Percentiles rank a stretch among this genome's conserved stretches.
phyloP scores from a whole-genome alignment of 768 basidiomycete genomes.

The Auriscalpium orientale region DNA sequence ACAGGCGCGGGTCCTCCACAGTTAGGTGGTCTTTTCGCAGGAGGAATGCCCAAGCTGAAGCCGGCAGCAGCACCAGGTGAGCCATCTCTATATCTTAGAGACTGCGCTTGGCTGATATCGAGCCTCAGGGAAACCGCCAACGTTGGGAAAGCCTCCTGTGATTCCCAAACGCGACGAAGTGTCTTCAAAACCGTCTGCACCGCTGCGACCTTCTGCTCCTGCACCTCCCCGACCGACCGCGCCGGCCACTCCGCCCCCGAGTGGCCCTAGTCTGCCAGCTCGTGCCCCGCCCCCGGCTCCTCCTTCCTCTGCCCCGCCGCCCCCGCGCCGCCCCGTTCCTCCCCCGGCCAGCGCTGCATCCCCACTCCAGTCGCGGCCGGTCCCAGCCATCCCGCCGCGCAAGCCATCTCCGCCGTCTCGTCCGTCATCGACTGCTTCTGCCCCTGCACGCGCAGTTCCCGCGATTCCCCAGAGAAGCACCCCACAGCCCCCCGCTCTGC shows the following conservation, averaged over 20 bases:
- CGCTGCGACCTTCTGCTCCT: conserved; percentile 25
- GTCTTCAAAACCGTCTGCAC: conserved; percentile 24
- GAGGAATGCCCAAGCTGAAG: conserved; percentile 87
- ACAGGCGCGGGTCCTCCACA: conserved; percentile 61
- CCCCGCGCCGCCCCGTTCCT: conserved; percentile 1
- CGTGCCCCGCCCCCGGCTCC: conserved; percentile 6
- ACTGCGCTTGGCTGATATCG: no score
- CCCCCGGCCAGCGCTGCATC: conserved; percentile 13
- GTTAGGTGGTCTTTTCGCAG: conserved; percentile 79
- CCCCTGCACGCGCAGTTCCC: conserved; percentile 20
- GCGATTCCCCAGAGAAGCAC: conserved; percentile 15
- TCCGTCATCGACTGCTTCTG: conserved; percentile 13
- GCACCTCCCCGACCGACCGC: conserved; percentile 20
- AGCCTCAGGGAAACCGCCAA: conserved; percentile 47
- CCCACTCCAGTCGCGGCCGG: conserved; percentile 4
- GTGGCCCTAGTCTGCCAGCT: conserved; percentile 8
- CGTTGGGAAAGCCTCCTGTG: conserved; percentile 58
- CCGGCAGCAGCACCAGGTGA: conserved; percentile 45
- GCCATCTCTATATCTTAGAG: background rate
- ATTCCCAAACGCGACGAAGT: conserved; percentile 46
- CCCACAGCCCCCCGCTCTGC: conserved; percentile 13
- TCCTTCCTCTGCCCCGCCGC: conserved; percentile 4
- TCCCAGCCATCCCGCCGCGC: conserved; percentile 14
- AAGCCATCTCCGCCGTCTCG: conserved; percentile 22
- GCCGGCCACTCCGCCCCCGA: conserved; percentile 19